Evolutionary conservation across 768 basidiomycete species (phyloP).

Genomic region (Pleurotus pulmonarius): DNA sequence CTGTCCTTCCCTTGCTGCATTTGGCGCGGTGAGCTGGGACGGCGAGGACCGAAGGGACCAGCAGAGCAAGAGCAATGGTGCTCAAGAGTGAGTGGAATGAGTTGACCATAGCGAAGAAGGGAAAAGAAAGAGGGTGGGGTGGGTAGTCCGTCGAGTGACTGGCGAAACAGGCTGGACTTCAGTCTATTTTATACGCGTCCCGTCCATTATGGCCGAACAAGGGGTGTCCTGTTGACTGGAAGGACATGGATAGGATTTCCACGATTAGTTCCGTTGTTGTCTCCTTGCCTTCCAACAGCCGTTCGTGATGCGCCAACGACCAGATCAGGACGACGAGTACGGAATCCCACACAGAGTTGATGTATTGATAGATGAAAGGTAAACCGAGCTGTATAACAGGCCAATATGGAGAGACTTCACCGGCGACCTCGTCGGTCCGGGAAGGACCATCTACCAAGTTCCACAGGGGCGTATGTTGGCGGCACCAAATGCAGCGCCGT

Average conservation of each 20-base stretch:
- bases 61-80: not conserved
- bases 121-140: not conserved
- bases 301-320: not conserved
- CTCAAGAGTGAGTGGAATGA: not conserved
- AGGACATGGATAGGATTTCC: not conserved
- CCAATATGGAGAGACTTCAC: too few species aligned
- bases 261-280: too few species aligned
- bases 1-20: slow-evolving; percentile 7
- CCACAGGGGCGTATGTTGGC: too few species aligned
- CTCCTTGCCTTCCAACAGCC: not conserved
- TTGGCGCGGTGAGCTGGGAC: slow-evolving; percentile 1
- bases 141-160: not conserved
- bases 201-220: not conserved
- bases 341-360: not conserved
- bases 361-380: not conserved
- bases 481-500: too few species aligned
- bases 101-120: not conserved
- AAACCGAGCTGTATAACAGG: too few species aligned
- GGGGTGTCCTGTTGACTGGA: not conserved
- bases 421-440: too few species aligned
- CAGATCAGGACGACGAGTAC: too few species aligned
- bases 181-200: not conserved
- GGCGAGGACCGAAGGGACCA: slow-evolving; percentile 1
- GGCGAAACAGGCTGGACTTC: not conserved
- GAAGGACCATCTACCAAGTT: too few species aligned